Base-by-base conservation (phyloP, 345 rosid species). In the Aquilaria sinensis region DNA sequence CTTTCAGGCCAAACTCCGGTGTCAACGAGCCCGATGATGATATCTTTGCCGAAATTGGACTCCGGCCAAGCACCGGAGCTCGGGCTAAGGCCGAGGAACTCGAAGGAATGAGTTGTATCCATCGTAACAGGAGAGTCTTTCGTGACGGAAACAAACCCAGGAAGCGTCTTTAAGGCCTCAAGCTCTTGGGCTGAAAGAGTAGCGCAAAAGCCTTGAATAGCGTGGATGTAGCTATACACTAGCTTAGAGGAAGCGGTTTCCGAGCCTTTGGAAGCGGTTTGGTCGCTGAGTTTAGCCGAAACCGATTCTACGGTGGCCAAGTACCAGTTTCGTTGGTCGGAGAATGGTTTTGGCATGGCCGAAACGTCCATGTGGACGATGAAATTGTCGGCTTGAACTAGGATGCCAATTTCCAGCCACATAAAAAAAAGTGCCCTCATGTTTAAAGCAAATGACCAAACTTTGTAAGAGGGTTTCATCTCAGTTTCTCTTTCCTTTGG, bases 1-100 rank as follows among this genome's bases (percentile, higher is more conserved):
- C 82, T 82, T 60, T 82, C 87, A 0, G 82, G 84, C 87, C 87
- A 82, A 15, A 82, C 52, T 11, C 84, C 84, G 2, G 82, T 45
- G 57, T 80, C 87, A 49, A 77, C 70, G 6, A 82, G 48, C 23
- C 87, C 87, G 30, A 77, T 60, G 23, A 82, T 79, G 11, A 77
- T 65, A 55, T 75, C 74, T 53, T 69, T 45, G 43, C 87, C 87
- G 2, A 70, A 77, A n/a, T 68, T 41, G 2, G 87, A 77, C 7
- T 23, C 68, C 8, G 84, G 70, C 87, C 84, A 77, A 3, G 54
- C 59, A 0, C 84, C 84, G 0, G 75, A 63, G 11, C 61, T 47
- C 0, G 78, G 11, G 30, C 4, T 53, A 15, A 77, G 75, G 53
- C 75, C 78, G 47, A 82, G 67, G 56, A 79, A 79, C 14, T 72